Percentiles rank a stretch among this genome's conserved stretches.
Conservation (phyloP, 2,329 filamentous ascomycete genomes). For the Penicillium sp. region DNA sequence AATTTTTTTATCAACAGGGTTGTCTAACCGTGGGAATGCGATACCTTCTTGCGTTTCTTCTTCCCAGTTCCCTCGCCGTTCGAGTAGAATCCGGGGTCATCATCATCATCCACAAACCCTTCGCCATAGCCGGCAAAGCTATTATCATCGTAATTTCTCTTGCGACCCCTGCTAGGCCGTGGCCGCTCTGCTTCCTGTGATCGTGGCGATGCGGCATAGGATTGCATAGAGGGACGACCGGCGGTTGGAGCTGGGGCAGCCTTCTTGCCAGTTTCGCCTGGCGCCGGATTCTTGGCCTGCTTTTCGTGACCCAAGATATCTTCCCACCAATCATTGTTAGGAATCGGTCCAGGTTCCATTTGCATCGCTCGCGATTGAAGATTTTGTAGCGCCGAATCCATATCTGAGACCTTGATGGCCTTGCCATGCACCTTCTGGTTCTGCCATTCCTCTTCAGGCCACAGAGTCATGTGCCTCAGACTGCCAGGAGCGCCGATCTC, state of each 20-base stretch:
- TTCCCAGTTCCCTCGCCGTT: conserved; percentile 45
- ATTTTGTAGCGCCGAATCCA: conserved; percentile 42
- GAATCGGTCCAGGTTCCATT: conserved; percentile 46
- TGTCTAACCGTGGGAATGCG: neutral
- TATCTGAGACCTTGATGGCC: conserved; percentile 44
- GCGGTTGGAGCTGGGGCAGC: conserved; percentile 21
- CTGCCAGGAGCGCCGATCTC: conserved; percentile 41
- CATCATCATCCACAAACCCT: conserved; percentile 51
- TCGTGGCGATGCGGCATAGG: conserved; percentile 27
- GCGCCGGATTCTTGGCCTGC: conserved; percentile 34
- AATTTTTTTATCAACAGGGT: neutral
- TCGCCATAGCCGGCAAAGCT: conserved; percentile 53
- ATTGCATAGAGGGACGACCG: conserved; percentile 26
- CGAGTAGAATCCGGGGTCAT: conserved; percentile 44
- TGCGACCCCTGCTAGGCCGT: conserved; percentile 47
- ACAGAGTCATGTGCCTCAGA: conserved; percentile 44
- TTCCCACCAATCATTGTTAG: conserved; percentile 50
- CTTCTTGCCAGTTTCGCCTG: conserved; percentile 34
- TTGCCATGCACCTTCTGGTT: conserved; percentile 50
- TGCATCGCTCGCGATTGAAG: conserved; percentile 47
- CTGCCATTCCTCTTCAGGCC: conserved; percentile 52
- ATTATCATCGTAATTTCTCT: conserved; percentile 52
- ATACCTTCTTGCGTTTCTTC: conserved; percentile 52
- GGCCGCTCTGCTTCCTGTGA: conserved; percentile 35
- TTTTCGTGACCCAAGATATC: conserved; percentile 50